Conservation (phyloP, 2,329 filamentous ascomycete species). For the Fusarium chaquense region DNA sequence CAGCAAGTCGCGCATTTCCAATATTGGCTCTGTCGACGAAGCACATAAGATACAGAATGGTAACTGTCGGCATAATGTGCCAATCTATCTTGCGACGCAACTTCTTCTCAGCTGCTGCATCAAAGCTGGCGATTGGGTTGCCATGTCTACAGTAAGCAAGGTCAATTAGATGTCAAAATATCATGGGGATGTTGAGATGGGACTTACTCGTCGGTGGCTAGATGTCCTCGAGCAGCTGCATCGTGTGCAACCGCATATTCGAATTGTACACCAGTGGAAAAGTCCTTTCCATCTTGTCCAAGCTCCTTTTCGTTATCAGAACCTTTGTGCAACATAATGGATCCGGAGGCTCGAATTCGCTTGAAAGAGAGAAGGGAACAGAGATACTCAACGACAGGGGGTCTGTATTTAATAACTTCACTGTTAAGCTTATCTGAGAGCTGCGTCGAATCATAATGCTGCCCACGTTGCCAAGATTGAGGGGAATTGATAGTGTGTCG, state of each 20-base stretch:
- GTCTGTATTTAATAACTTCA: background rate
- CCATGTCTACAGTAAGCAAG: background rate
- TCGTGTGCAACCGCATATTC: constrained; percentile 13
- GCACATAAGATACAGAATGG: constrained; percentile 59
- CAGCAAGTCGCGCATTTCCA: constrained; percentile 68
- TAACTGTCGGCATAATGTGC: constrained; percentile 28
- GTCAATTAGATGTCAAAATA: background rate
- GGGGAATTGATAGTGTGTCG: constrained; percentile 19
- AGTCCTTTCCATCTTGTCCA: constrained; percentile 2
- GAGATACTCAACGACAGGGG: too few species aligned
- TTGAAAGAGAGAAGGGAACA: too few species aligned
- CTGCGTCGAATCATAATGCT: background rate
- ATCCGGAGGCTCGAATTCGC: background rate
- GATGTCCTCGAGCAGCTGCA: constrained; percentile 17
- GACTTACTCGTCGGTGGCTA: constrained; percentile 23
- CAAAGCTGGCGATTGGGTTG: constrained; percentile 15
- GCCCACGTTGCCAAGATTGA: constrained; percentile 24
- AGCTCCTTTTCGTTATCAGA: constrained; percentile 14
- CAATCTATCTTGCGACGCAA: constrained; percentile 22
- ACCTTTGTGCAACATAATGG: background rate
- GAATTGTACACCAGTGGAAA: background rate
- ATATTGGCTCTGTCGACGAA: constrained; percentile 82
- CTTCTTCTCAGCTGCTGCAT: constrained; percentile 9
- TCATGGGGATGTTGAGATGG: fast-evolving
- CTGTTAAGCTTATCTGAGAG: background rate